A percentile compares a stretch with the other conserved stretches of the same genome.
These are phyloP conservation scores for Verticillium longisporum DNA, from an alignment of 2,329 filamentous ascomycete species.

Conservation along the genomic window DNA sequence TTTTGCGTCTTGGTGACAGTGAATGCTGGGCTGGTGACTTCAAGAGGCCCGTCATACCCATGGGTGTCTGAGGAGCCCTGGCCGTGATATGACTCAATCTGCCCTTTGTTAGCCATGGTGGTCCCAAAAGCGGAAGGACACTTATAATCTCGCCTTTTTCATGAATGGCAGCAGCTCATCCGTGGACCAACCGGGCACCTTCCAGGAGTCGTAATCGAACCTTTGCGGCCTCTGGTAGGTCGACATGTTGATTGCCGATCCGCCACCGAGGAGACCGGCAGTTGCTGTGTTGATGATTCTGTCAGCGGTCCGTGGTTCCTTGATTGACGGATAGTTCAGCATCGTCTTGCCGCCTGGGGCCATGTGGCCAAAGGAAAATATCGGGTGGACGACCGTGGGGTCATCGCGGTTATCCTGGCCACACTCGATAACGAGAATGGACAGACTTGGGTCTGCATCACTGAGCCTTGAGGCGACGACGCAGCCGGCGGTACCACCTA, in stretches of 20 bases:
- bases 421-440: constrained; percentile 44
- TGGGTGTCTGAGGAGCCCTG: constrained; percentile 36
- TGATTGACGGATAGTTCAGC: constrained; percentile 14
- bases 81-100: constrained; percentile 51
- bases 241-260: constrained; percentile 23
- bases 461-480: constrained; percentile 42
- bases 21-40: constrained; percentile 45
- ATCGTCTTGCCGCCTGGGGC: constrained; percentile 6
- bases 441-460: constrained; percentile 38
- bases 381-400: constrained; percentile 40
- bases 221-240: constrained; percentile 22
- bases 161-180: constrained; percentile 23
- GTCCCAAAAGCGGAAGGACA: neutral
- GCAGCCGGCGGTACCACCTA: constrained; percentile 39
- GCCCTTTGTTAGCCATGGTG: neutral
- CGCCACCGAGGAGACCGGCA: constrained; percentile 20
- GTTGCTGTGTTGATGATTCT: constrained; percentile 14
- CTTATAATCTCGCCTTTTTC: constrained; percentile 17
- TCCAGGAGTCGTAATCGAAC: constrained; percentile 24
- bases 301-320: constrained; percentile 12
- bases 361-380: constrained; percentile 18
- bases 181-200: constrained; percentile 22
- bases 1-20: constrained; percentile 30
- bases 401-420: constrained; percentile 45
- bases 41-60: constrained; percentile 47